These are phyloP conservation scores for Suillus clintonianus DNA, from an alignment of 768 basidiomycete species.

Conservation along the genomic window DNA sequence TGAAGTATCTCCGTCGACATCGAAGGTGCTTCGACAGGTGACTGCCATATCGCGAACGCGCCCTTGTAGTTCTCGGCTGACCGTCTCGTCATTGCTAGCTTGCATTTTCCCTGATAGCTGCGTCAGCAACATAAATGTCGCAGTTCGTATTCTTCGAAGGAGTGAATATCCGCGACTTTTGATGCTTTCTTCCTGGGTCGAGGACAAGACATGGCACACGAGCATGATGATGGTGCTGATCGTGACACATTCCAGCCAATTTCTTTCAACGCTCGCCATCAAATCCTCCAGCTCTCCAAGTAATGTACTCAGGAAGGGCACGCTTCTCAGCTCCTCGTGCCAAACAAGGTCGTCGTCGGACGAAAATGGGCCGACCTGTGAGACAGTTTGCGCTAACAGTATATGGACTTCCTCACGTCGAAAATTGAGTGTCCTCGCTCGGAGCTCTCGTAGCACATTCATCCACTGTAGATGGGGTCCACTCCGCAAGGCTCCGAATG, in stretches of 20 bases:
- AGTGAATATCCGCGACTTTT: conserved; percentile 21
- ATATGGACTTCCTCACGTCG: conserved; percentile 40
- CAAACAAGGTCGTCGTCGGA: conserved; percentile 27
- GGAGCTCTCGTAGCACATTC: conserved; percentile 49
- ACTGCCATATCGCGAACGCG: conserved; percentile 38
- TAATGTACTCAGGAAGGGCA: conserved; percentile 37
- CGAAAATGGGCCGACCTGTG: conserved; percentile 40
- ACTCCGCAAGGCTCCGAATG: conserved; percentile 47
- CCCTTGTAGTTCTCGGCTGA: conserved; percentile 15
- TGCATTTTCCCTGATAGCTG: conserved; percentile 31
- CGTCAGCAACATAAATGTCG: conserved; percentile 37
- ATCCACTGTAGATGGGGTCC: conserved; percentile 50
- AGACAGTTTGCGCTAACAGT: conserved; percentile 45
- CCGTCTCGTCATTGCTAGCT: conserved; percentile 2
- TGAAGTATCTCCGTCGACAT: conserved; percentile 19
- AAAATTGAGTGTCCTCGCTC: conserved; percentile 40
- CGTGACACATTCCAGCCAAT: conserved; percentile 40
- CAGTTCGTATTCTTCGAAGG: conserved; percentile 32
- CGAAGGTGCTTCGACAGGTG: conserved; percentile 38
- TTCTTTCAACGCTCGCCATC: conserved; percentile 37
- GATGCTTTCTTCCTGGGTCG: conserved; percentile 13
- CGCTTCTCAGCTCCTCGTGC: conserved; percentile 39
- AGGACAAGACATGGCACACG: conserved; percentile 37
- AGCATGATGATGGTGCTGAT: conserved; percentile 37
- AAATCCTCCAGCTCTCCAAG: conserved; percentile 38